Base-by-base conservation (phyloP, 2,329 filamentous ascomycete genomes). In the Polychaeton citri region DNA sequence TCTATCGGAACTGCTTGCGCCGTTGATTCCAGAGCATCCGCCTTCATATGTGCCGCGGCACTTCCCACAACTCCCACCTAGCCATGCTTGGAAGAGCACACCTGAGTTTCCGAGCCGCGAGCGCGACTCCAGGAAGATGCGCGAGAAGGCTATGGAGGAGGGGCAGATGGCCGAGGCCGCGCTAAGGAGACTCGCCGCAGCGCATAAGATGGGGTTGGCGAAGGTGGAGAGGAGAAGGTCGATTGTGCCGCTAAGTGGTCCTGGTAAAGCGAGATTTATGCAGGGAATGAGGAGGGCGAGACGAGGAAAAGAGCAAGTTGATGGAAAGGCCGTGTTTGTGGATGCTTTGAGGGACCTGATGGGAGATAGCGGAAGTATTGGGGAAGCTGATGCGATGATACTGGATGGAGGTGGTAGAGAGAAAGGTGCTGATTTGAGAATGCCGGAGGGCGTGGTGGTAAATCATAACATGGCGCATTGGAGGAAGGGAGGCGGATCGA, bases 131-230 rank as follows among this genome's bases (percentile, higher is more conserved):
- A 60, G 71, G 28, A 63, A 61, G 41, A 71, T 78, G 32, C 59
- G 74, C 24, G 76, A 80, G 49, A 65, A 68, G 38, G 75, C 75
- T 4, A 78, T 74, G 3, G 68, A 78, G 48, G 76, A 81, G 50
- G 75, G 75, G 10, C 67, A 77, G 32, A 55, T 76, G 40, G 76
- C 75, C 6, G 76, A 80, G 52, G 71, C 78, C 47, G 75, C 75
- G 15, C 54, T 81, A 43, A 62, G 76, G 33, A 77, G 74, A 48
- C 59, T 81, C 18, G 65, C 67, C 43, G 60, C 60, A 1, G 62
- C 61, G 20, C 57, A 58, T 28, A 64, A 66, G 50, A 64, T 68
- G 3, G 69, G 70, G 18, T 66, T 66, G 32, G 46, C 62, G 21
- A 61, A 60, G 35, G 57, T 58, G 10, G 57, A 60, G 19, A 62